phyloP scores from a whole-genome alignment of 257 asterid species.

The Ophiorrhiza pumila region DNA sequence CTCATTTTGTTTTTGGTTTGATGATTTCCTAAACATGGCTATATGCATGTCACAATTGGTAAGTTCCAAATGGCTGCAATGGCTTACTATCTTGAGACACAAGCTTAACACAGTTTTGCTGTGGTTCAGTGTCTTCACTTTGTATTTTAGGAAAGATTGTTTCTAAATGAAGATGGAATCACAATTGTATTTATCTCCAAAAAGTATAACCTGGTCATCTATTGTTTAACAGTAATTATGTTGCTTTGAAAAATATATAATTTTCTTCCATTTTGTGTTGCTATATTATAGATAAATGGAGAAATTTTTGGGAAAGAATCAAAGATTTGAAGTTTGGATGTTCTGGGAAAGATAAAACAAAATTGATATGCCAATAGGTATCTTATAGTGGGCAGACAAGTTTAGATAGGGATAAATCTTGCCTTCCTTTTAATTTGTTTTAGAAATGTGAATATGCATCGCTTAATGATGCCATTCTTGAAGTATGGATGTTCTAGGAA shows the following conservation, averaged over 20 bases:
- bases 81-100: not conserved
- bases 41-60: not conserved
- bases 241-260: not conserved
- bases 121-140: slow-evolving; percentile 80
- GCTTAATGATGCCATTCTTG: not conserved
- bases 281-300: slow-evolving; percentile 73
- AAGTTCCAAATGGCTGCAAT: not conserved
- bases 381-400: slow-evolving; percentile 99
- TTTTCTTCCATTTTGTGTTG: slow-evolving; percentile 11
- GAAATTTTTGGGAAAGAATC: slow-evolving; percentile 68
- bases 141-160: slow-evolving; percentile 82
- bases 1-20: not conserved
- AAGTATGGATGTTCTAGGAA: too few species aligned
- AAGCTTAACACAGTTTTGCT: slow-evolving; percentile 22
- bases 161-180: slow-evolving; percentile 97
- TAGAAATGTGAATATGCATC: not conserved
- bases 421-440: slow-evolving; percentile 12
- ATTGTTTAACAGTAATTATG: not conserved
- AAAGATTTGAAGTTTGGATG: slow-evolving; percentile 45
- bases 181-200: slow-evolving; percentile 82
- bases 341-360: slow-evolving; percentile 45
- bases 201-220: slow-evolving; percentile 87
- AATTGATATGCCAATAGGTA: slow-evolving; percentile 86
- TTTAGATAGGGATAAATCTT: slow-evolving; percentile 20
- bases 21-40: not conserved